Conservation (phyloP, 2,329 filamentous ascomycete genomes). For the Polychaeton citri region DNA sequence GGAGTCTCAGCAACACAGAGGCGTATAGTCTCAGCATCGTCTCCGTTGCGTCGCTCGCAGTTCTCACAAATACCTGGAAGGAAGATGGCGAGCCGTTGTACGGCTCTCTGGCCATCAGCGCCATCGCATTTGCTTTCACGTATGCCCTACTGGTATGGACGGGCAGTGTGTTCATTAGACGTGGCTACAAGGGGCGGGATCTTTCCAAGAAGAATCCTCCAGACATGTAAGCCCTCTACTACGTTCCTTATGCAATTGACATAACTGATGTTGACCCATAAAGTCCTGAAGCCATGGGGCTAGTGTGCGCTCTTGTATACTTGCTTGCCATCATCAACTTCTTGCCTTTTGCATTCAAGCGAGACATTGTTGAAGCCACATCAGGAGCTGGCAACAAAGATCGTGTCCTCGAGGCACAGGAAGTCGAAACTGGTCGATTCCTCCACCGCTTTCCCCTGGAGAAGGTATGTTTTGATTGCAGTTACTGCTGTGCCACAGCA, state of each 20-base stretch:
- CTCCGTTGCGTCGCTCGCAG: conserved; percentile 53
- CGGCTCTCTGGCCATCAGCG: conserved; percentile 75
- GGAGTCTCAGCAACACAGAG: conserved; percentile 38
- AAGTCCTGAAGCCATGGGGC: conserved; percentile 89
- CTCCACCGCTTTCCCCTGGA: conserved; percentile 87
- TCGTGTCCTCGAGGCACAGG: conserved; percentile 58
- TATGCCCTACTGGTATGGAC: conserved; percentile 90
- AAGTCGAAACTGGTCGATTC: conserved; percentile 70
- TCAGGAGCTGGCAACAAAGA: conserved; percentile 88
- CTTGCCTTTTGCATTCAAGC: conserved; percentile 95
- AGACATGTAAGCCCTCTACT: conserved; percentile 49
- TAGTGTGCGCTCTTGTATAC: conserved; percentile 84
- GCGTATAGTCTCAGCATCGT: conserved; percentile 48
- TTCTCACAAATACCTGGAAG: conserved; percentile 69
- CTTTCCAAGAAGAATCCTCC: conserved; percentile 62
- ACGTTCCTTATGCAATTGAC: conserved; percentile 7
- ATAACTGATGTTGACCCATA: conserved; percentile 6
- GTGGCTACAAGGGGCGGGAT: conserved; percentile 80
- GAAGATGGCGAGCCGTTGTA: conserved; percentile 80
- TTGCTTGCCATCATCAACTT: conserved; percentile 80
- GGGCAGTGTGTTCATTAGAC: conserved; percentile 73
- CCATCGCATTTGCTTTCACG: conserved; percentile 66
- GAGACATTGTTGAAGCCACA: conserved; percentile 90
- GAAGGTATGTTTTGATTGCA: conserved; percentile 48
- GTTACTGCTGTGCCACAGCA: neutral